Evolutionary conservation across 352 stramenopile species (phyloP), one percentile per base, ranked within the genome.

Genomic region (Lagenidium sp.): DNA sequence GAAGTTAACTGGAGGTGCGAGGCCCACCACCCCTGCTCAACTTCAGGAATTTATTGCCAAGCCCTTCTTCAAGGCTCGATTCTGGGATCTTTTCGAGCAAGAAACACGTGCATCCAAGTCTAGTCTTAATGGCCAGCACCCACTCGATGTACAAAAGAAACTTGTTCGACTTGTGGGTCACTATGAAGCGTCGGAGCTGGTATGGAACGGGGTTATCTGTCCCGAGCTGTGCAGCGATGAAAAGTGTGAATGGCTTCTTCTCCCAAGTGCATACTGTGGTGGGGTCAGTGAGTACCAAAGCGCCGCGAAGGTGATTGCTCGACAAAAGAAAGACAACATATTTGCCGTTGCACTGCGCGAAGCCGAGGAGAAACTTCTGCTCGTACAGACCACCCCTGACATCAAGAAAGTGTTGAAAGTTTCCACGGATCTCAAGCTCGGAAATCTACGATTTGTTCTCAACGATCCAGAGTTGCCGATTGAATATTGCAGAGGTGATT

Each of bases 241-340:
- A 40, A 35, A 41, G 39, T 46, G 24, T 11, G 49, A 63, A 3
- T 72, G 62, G 62, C 21, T 58, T 18, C 21, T 68, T 2, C 52
- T 57, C 19, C n/a, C 36, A 4, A 49, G 51, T 23, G 57, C 45
- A 28, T 34, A 52, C 18, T 68, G 57, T 37, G 62, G 62, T 34
- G 62, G 62, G n/a, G 36, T 68, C 10, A 60, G 57, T 29, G 62
- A 72, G 36, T 72, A 63, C 39, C 54, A 66, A 48, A 66, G 46
- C 19, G 54, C 57, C 10, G 59, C 53, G 1, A 57, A 57, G 44
- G 52, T 59, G 21, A 53, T 66, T 29, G 44, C 52, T 23, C 45
- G 40, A 8, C 50, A 66, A 36, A 57, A 62, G 50, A 54, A 47
- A 5, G 57, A 66, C 18, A 53, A 47, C 6, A 58, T 66, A 19